Evolutionary conservation across 2,329 filamentous ascomycete species (phyloP).

Genomic region (Fonsecaea pugnacius): DNA sequence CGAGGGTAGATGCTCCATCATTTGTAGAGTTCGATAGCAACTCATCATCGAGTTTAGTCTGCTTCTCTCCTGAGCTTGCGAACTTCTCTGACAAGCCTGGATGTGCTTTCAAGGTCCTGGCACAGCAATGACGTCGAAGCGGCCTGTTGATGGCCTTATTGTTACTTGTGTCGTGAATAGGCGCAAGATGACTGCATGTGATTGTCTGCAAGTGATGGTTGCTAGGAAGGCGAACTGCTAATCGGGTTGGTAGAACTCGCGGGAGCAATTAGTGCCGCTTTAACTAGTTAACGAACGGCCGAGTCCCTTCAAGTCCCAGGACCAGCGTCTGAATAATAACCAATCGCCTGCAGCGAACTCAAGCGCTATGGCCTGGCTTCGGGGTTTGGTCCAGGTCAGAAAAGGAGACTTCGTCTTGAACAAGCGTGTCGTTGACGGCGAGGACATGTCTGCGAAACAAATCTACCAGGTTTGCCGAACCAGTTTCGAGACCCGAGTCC

Average conservation of each 20-base stretch:
- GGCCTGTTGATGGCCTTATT: no score
- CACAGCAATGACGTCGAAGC: not conserved
- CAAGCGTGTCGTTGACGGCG: slow-evolving; percentile 10
- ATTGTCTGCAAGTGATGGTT: no score
- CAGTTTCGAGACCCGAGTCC: not conserved
- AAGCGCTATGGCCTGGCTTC: not conserved
- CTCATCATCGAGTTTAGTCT: not conserved
- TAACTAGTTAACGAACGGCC: not conserved
- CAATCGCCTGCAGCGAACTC: not conserved
- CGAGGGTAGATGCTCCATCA: not conserved
- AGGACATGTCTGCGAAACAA: slow-evolving; percentile 7
- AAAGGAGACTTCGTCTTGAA: not conserved
- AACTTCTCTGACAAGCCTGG: no score
- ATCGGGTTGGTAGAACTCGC: not conserved
- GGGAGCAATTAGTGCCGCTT: not conserved
- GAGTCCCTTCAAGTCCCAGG: no score
- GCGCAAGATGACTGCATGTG: no score
- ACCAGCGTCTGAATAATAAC: no score
- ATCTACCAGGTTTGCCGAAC: not conserved
- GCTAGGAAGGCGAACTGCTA: no score
- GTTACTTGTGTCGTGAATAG: no score
- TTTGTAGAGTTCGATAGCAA: not conserved
- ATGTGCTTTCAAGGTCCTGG: not conserved
- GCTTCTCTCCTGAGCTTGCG: not conserved
- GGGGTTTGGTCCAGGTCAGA: not conserved